Base-by-base conservation (phyloP, 768 basidiomycete genomes). In the Tricholoma bakamatsutake region DNA sequence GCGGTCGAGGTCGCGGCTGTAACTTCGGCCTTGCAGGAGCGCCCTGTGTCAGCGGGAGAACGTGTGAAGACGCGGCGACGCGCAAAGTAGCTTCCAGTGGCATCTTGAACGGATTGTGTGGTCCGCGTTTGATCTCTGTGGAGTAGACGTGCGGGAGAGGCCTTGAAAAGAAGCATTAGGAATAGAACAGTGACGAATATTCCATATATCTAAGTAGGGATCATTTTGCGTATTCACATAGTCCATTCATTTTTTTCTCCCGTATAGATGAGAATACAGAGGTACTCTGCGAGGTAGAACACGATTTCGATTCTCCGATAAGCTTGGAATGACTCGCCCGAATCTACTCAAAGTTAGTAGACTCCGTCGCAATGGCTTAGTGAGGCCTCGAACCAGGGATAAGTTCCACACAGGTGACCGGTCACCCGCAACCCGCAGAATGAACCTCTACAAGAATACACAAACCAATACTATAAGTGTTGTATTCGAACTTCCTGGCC, bases 401-500 rank as follows among this genome's bases (percentile, higher is more conserved):
- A 24, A 24, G 21, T 24, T 31, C 10, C 31, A 31, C 10, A 31
- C 31, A 31, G 31, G 31, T 31, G 3, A 31, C 10, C 21, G 21
- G 21, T 24, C 21, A 24, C 21, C 21, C 21, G 21, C 21, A 24
- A 24, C 34, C 3, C 8, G n/a, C 21, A 68, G 81, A 59, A 75
- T 82, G 69, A 73, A 82, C 57, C 54, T 82, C 6, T 67, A 75
- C 54, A 77, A 80, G 59, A 69, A 73, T 50, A 57, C 67, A 11
- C 71, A 74, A 2, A 58, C 62, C 24, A 73, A 75, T 57, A 57
- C 58, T 24, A 72, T 81, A 21, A 78, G 75, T 4, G 80, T 78
- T 5, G 74, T 73, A 13, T 80, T 83, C 56, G 83, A 82, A 60
- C 66, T 81, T 0, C 82, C 82, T 6, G 80, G 81, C 4, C 63